Evolutionary conservation across 257 asterid genomes (phyloP), one percentile per base, ranked within the genome.

Genomic region (Catharanthus roseus): DNA sequence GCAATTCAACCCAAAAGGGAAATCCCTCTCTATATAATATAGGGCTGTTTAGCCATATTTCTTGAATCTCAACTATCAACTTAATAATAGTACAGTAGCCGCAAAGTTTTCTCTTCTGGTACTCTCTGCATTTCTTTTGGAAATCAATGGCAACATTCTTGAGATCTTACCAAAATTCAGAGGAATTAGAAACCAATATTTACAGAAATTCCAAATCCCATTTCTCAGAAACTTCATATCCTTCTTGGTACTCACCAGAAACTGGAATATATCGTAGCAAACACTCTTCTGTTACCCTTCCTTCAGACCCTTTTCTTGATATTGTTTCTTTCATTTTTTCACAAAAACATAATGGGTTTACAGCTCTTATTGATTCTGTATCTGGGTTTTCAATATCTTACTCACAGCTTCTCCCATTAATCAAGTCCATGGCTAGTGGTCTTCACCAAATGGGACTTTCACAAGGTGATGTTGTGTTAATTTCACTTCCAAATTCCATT

Each of bases 301-400:
- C 95, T 19, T 63, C 81, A 9, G 82, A 89, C 44, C 92, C 93
- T 44, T 79, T 88, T 77, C 86, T 89, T 38, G 96, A 89, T 66
- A 84, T 87, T 49, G 92, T 83, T 67, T 83, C 96, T 15, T 92
- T 81, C 82, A 81, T 89, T 67, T 89, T 86, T 68, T 92, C 97
- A n/a, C 84, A 84, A 0, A 77, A 80, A 36, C 92, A 92, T 28
- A 60, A 56, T 69, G 91, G 95, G 23, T 13, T 36, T 2, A 77
- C 80, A 10, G 96, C 98, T 44, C 80, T 92, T 31, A 71, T 87
- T 41, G 96, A 91, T 79, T 85, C 96, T 26, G 69, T 81, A 44
- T 79, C 96, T 41, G 98, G 96, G 78, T 60, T 81, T 24, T 81
- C 93, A 0, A 13, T 91, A 39, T 73, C 91, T 11, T 88, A 91